These are phyloP conservation scores for Cyamopsis tetragonoloba DNA, from an alignment of 306 rosid species.

Conservation along the genomic window DNA sequence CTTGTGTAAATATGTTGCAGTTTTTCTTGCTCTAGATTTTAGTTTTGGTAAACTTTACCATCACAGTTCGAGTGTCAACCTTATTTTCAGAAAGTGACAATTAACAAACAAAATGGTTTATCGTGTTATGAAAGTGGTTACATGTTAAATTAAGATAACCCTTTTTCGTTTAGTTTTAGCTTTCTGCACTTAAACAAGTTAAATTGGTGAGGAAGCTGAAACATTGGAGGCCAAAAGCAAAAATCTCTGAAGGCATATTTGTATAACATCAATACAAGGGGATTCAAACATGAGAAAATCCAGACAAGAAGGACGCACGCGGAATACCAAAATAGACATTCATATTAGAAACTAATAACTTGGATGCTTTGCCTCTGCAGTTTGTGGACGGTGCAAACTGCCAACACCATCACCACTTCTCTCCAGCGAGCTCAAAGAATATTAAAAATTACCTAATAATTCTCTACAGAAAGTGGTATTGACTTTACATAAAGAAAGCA, in stretches of 20 bases:
- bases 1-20: not conserved
- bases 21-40: not conserved
- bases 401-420: not conserved
- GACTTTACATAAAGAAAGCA: no score
- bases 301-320: not conserved
- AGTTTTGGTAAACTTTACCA: not conserved
- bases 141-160: not conserved
- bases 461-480: no score
- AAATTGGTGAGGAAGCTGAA: not conserved
- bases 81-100: not conserved
- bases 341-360: not conserved
- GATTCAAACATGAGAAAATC: not conserved
- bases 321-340: not conserved
- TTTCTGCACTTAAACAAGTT: not conserved
- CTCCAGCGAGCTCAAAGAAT: not conserved
- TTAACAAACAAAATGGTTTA: constrained; percentile 1
- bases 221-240: not conserved
- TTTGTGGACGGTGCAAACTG: not conserved
- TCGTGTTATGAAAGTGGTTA: not conserved
- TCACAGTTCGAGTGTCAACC: not conserved
- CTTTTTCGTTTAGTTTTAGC: not conserved
- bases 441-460: no score
- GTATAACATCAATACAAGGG: not conserved
- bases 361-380: not conserved
- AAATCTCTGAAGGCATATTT: not conserved